Conservation (phyloP, 2,329 filamentous ascomycete genomes). For the Ophioceras dolichostomum region DNA sequence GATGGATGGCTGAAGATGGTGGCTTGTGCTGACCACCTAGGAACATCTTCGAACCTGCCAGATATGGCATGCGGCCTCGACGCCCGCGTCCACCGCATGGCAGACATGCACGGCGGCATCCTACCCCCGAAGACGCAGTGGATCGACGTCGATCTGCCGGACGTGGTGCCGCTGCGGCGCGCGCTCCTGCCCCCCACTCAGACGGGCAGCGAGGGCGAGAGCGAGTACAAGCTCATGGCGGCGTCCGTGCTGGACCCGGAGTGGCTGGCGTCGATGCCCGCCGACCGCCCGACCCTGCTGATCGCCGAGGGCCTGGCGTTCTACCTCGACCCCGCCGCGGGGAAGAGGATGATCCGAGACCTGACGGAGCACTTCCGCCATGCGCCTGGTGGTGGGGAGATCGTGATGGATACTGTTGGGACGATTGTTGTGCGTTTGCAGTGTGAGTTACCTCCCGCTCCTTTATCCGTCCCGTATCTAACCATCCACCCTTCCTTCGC, state of each 20-base stretch:
- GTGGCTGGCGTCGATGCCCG: constrained; percentile 17
- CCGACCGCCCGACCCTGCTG: constrained; percentile 17
- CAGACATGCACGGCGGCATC: constrained; percentile 1
- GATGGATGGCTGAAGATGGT: no score
- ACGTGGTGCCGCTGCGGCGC: constrained; percentile 18
- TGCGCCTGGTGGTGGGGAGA: constrained; percentile 2
- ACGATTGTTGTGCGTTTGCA: constrained; percentile 1
- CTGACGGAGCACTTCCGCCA: constrained; percentile 2
- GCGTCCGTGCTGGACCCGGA: constrained; percentile 12
- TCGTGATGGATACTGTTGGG: constrained; percentile 1
- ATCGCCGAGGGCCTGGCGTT: constrained; percentile 19
- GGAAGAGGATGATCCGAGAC: constrained; percentile 1
- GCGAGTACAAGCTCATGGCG: constrained; percentile 15
- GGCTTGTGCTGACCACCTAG: no score
- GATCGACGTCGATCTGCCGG: constrained; percentile 22
- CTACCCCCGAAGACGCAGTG: constrained; percentile 8
- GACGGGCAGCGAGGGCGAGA: background rate
- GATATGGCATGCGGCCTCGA: constrained; percentile 5
- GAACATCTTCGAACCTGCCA: no score
- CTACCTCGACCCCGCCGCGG: constrained; percentile 11
- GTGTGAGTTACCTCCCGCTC: background rate
- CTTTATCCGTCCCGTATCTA: background rate
- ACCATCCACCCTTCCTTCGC: background rate
- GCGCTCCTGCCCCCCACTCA: constrained; percentile 11
- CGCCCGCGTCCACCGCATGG: constrained; percentile 2